phyloP scores from a whole-genome alignment of 805 yeast species.

The Torulaspora gathmanii region DNA sequence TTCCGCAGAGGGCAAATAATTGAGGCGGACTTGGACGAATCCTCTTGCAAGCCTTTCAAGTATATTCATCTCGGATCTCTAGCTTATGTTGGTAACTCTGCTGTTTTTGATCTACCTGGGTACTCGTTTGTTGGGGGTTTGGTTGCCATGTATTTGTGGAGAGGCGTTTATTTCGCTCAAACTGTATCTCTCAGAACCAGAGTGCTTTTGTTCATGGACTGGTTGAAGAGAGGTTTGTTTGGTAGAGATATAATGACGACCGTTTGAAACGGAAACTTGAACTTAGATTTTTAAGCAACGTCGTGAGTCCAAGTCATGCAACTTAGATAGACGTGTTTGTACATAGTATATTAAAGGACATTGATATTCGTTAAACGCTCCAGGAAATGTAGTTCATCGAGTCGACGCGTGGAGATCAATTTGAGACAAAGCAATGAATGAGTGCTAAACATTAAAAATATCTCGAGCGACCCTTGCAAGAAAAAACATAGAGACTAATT shows the following conservation, averaged over 20 bases:
- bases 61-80: slow-evolving; percentile 62
- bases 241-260: slow-evolving; percentile 46
- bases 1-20: slow-evolving; percentile 9
- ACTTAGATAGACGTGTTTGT: background rate
- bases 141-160: slow-evolving; percentile 69
- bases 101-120: slow-evolving; percentile 62
- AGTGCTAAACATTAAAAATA: no score
- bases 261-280: background rate
- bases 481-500: no score
- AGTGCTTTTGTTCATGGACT: slow-evolving; percentile 59
- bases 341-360: background rate
- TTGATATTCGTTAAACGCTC: background rate
- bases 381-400: no score
- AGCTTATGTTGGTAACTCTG: slow-evolving; percentile 67
- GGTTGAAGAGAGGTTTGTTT: slow-evolving; percentile 58
- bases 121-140: slow-evolving; percentile 60
- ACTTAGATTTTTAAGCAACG: no score
- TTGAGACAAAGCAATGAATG: background rate
- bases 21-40: slow-evolving; percentile 37
- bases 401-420: no score
- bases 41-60: slow-evolving; percentile 52
- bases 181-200: slow-evolving; percentile 61
- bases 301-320: background rate
- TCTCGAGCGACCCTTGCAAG: no score
- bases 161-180: slow-evolving; percentile 65